These are phyloP conservation scores for Cordyceps militaris DNA, from an alignment of 2,329 filamentous ascomycete species.

Conservation along the genomic window DNA sequence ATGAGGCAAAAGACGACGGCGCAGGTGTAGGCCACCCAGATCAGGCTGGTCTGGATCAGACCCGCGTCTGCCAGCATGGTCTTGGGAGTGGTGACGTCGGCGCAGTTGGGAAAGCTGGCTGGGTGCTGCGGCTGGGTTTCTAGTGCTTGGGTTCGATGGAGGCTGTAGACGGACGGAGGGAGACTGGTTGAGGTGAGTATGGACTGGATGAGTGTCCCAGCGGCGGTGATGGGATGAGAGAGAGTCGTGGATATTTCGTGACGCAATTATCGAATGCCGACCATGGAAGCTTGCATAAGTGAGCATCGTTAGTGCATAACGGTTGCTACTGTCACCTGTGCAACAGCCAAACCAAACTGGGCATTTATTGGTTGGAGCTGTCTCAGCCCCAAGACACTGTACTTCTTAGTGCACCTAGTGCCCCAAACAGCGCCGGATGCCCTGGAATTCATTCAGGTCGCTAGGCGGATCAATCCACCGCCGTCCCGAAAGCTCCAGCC, in stretches of 20 bases:
- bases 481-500: constrained; percentile 6
- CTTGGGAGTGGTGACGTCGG: not conserved
- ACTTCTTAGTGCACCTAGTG: too few species aligned
- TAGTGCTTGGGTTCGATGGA: not conserved
- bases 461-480: constrained; percentile 7
- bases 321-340: not conserved
- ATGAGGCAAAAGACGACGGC: constrained; percentile 70
- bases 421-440: not conserved
- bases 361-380: too few species aligned
- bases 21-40: constrained; percentile 89
- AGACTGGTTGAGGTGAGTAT: not conserved
- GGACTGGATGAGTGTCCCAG: not conserved
- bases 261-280: constrained; percentile 11
- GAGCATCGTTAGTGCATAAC: not conserved
- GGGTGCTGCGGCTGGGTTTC: not conserved
- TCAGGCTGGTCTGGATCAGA: constrained; percentile 79
- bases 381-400: too few species aligned
- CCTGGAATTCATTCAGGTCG: not conserved
- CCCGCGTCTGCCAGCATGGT: constrained; percentile 37
- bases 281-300: constrained; percentile 6
- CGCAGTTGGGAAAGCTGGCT: not conserved
- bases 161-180: not conserved
- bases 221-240: not conserved
- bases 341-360: not conserved
- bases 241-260: constrained; percentile 9